Base-by-base conservation (phyloP, 371 early-diverging fungal genomes). In the Coemansia sp. region DNA sequence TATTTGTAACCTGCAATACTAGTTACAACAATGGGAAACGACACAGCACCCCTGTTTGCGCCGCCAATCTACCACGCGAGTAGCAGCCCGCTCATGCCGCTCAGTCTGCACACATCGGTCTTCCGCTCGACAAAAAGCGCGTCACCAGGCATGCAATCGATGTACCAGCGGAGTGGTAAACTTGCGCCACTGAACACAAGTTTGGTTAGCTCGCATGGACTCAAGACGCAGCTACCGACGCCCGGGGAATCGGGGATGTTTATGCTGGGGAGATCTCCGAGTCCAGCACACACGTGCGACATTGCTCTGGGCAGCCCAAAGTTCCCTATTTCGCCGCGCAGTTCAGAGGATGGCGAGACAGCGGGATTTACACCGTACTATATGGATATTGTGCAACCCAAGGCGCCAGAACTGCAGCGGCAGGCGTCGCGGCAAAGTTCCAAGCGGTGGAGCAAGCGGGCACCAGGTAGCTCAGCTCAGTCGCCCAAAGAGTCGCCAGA, bases 321-420 rank as follows among this genome's bases (percentile, higher is more conserved):
- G 52, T 48, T 75, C 44, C 67, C 71, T n/a, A 51, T 48, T 1
- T 67, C 65, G 52, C 57, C 67, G 1, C 51, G 52, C 1, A 28
- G 39, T 1, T 15, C 61, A 15, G 60, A 32, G n/a, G 26, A 12
- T 26, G 49, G 39, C 9, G 61, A 60, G 26, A 23, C 71, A 4
- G 13, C n/a, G 6, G 69, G 49, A 23, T 75, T 75, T 28, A 67
- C 60, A 26, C 76, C 76, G 26, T 65, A 75, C 53, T 58, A 26
- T 26, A 75, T 75, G 76, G 61, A 64, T 15, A 58, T 48, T 15
- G 65, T 41, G 4, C 57, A 71, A 46, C 71, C 76, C 24, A 55
- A 53, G 21, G 76, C 68, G n/a, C 67, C 59, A 4, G 76, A 75
- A 48, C 69, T 76, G 19, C 71, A 68, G 61, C 52, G 60, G 39